Base-by-base conservation (phyloP, 257 asterid genomes). In the Mitragyna speciosa region DNA sequence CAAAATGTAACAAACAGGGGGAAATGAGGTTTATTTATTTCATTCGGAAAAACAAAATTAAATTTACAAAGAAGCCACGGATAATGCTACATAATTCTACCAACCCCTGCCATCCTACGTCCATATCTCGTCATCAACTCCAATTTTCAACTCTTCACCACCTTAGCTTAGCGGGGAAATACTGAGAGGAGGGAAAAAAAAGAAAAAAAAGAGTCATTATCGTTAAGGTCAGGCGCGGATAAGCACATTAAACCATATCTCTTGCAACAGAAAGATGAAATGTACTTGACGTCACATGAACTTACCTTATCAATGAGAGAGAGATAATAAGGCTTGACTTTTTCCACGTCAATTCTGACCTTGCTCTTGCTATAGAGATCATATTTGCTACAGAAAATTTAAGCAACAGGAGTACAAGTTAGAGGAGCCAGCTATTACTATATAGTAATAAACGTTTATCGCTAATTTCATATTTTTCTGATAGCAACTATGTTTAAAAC, bases 321-420 rank as follows among this genome's bases (percentile, higher is more conserved):
- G 48, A 92, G 83, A 78, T 94, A 94, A 75, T 92, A 92, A 16
- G 97, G 94, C 82, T 91, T 92, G 51, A 92, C 96, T 71, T 87
- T 85, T 83, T 91, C 96, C 58, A 91, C 93, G 70, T 90, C 90
- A 67, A 92, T 51, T 72, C 88, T 70, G 33, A 87, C 94, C 84
- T 92, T 92, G 85, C 97, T 92, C 86, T 92, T 94, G 89, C 95
- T 94, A 86, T 91, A 92, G 0, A 92, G 82, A 78, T 94, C 98
- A 73, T 92, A 94, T 61, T 92, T 94, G 87, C 98, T 92, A 92
- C 84, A 82, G 7, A 85, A n/a, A 24, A 36, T 19, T 2, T 0
- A 31, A 5, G 39, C 4, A 39, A 52, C 3, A 1, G 6, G 51
- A 52, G 7, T 7, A 36, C 26, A 19, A 22, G 8, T 58, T 9